Evolutionary conservation across 768 basidiomycete species (phyloP), one percentile per base, ranked within the genome.

Genomic region (Boletellus ananas): DNA sequence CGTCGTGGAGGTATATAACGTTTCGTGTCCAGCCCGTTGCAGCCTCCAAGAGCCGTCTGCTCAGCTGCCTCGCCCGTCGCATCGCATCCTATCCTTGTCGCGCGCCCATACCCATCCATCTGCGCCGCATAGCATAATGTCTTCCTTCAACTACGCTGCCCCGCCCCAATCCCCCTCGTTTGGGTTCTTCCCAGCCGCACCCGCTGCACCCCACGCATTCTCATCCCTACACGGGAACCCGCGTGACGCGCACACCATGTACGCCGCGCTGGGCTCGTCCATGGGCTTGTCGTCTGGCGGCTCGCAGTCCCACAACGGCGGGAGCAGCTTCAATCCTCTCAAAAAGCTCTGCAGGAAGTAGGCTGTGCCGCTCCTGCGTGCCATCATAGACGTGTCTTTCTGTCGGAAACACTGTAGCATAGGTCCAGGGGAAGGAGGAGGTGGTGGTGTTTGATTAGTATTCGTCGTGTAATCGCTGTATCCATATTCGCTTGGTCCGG

Each of bases 161-260:
- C 55, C 70, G 25, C 77, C 81, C 49, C 60, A 78, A 27, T 81
- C 83, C 3, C 81, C 82, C 50, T 74, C 75, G 4, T 80, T 68
- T 58, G 80, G 79, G 50, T 75, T 83, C 70, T 84, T 85, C 72
- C 83, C 83, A 31, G 65, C 73, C 14, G 76, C 62, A 10, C 70
- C 76, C 6, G 72, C 80, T 20, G 75, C 77, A 12, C 81, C 83
- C 46, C 79, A 82, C 49, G 77, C 81, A 12, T 83, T 85, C 63
- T 63, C 71, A 11, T 58, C 73, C 38, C 72, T 84, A 47, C 77
- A 82, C 62, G 79, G 79, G 65, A 75, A 80, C 58, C 83, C 83
- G 34, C 80, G 83, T 45, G 79, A 83, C 56, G 62, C 72, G 4
- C 79, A 85, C 58, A 66, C 68, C 55, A 80, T 82, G 78, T 83